Conservation (phyloP, 2,329 filamentous ascomycete genomes). For the Penicillium sp. region DNA sequence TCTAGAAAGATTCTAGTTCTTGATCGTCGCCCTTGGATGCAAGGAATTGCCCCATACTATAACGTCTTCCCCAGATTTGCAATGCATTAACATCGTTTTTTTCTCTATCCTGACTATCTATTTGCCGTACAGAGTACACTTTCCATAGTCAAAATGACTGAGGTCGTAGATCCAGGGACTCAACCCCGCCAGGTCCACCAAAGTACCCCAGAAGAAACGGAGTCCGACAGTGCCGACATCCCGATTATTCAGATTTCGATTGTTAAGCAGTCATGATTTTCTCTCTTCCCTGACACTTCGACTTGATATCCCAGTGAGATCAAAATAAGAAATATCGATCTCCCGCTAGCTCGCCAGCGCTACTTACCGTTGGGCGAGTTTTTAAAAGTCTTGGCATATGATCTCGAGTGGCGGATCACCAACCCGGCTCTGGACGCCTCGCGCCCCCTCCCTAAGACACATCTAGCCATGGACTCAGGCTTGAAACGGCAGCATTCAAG, state of each 20-base stretch:
- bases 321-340: conserved; percentile 6
- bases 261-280: not conserved
- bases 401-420: conserved; percentile 15
- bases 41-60: not conserved
- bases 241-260: conserved; percentile 5
- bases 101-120: too few species aligned
- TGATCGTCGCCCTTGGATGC: not conserved
- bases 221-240: conserved; percentile 13
- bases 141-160: too few species aligned
- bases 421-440: conserved; percentile 12
- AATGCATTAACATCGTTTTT: too few species aligned
- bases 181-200: not conserved
- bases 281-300: not conserved
- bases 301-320: not conserved
- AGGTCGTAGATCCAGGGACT: not conserved
- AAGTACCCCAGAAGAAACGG: conserved; percentile 9
- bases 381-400: conserved; percentile 22
- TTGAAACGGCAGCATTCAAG: not conserved
- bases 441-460: not conserved
- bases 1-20: not conserved
- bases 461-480: conserved; percentile 4
- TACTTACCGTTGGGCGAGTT: conserved; percentile 1
- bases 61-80: too few species aligned
- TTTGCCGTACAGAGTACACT: too few species aligned
- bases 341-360: not conserved